These are phyloP conservation scores for Neofusicoccum parvum DNA, from an alignment of 2,329 filamentous ascomycete species.

Conservation along the genomic window DNA sequence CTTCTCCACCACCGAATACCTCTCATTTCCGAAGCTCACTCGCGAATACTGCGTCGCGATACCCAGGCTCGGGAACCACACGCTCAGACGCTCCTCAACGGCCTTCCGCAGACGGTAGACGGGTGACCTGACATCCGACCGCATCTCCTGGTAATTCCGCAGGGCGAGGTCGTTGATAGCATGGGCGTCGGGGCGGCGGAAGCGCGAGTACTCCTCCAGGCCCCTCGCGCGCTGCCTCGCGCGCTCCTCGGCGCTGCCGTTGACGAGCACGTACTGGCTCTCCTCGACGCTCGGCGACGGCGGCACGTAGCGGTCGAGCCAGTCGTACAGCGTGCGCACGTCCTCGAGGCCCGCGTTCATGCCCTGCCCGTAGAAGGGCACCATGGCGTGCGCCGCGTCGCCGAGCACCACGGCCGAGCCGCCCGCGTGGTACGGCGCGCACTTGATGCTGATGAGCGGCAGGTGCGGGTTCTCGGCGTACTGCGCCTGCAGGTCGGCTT, in stretches of 20 bases:
- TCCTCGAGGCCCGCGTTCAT: constrained; percentile 98
- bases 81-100: constrained; percentile 80
- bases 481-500: constrained; percentile 68
- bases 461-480: constrained; percentile 85
- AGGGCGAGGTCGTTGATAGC: constrained; percentile 92
- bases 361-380: constrained; percentile 97
- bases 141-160: constrained; percentile 93
- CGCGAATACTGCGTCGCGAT: constrained; percentile 93
- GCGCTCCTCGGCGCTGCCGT: constrained; percentile 42
- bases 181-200: constrained; percentile 76
- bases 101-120: constrained; percentile 80
- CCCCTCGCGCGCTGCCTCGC: constrained; percentile 45
- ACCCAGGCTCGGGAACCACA: constrained; percentile 74
- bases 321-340: constrained; percentile 81
- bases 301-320: constrained; percentile 67
- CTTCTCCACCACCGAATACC: constrained; percentile 79
- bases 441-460: constrained; percentile 91
- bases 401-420: constrained; percentile 82
- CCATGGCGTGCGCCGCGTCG: constrained; percentile 96
- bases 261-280: constrained; percentile 41
- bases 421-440: constrained; percentile 79
- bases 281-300: constrained; percentile 26
- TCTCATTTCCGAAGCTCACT: constrained; percentile 90
- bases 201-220: constrained; percentile 72
- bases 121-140: constrained; percentile 75